Percentiles rank a stretch among this genome's conserved stretches.
These are phyloP conservation scores for Aurantiochytrium sp. DNA, from an alignment of 108 stramenopile genomes.

Conservation along the genomic window DNA sequence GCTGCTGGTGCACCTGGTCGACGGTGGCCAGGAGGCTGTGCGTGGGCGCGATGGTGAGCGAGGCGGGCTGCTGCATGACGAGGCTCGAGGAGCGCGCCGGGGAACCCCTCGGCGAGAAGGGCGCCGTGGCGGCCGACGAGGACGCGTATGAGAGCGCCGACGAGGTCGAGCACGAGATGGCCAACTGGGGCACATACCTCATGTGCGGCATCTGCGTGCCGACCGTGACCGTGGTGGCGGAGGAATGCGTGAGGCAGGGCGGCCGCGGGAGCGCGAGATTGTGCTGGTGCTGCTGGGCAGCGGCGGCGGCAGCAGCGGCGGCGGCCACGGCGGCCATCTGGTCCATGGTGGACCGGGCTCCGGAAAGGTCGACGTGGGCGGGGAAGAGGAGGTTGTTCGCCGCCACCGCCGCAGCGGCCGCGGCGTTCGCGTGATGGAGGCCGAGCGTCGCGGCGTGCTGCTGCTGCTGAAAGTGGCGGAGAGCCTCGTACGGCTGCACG, in stretches of 20 bases:
- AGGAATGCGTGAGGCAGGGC: background rate
- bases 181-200: background rate
- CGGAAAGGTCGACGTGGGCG: background rate
- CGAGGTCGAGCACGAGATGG: constrained; percentile 32
- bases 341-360: too few species aligned
- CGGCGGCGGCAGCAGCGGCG: background rate
- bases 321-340: background rate
- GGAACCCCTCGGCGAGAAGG: background rate
- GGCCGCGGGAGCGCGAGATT: background rate
- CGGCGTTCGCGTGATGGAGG: background rate
- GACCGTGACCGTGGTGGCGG: background rate
- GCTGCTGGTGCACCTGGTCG: background rate
- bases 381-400: background rate
- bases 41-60: background rate
- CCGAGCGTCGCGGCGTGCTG: background rate
- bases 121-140: background rate
- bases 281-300: background rate
- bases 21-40: background rate
- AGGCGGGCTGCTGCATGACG: background rate
- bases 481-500: background rate
- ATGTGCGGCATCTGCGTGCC: background rate
- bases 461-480: background rate
- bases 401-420: too few species aligned
- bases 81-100: background rate
- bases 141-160: constrained; percentile 17